phyloP scores from a whole-genome alignment of 371 early-diverging fungal species.

The Apophysomyces trapeziformis region DNA sequence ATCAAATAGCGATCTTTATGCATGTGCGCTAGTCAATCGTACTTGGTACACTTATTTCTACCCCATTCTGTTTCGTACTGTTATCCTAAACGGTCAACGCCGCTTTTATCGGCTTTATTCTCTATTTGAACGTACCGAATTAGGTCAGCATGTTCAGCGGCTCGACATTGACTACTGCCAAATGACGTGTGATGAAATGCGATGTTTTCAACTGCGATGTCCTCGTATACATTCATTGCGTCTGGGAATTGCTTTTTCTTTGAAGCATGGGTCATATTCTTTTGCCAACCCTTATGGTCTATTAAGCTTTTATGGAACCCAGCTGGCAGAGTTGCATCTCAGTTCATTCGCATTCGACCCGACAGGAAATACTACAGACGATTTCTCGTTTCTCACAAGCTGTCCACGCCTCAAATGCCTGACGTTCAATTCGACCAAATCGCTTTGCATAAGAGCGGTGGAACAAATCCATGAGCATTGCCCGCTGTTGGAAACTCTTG shows the following conservation, averaged over 20 bases:
- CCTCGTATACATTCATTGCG: slow-evolving; percentile 1
- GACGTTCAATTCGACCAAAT: slow-evolving; percentile 4
- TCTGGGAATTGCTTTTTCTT: background rate
- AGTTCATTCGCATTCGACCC: background rate
- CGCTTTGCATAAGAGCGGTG: background rate
- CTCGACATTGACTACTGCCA: background rate
- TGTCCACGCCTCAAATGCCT: background rate
- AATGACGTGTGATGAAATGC: background rate
- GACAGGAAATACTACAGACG: background rate
- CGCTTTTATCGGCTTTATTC: background rate
- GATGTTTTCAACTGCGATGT: background rate
- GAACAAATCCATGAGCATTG: slow-evolving; percentile 1
- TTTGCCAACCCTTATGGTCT: background rate
- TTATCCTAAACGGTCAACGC: background rate
- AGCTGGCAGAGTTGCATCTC: background rate
- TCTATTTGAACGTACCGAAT: background rate
- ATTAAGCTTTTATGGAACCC: background rate
- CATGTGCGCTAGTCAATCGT: background rate
- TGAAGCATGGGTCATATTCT: background rate
- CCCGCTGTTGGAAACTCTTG: background rate
- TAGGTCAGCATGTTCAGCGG: slow-evolving; percentile 1
- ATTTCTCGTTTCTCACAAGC: background rate
- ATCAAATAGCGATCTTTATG: background rate
- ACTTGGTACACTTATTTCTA: background rate
- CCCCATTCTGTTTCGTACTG: background rate